Evolutionary conservation across 139 green algal genomes (phyloP).

Genomic region (Parachlorella kessleri): DNA sequence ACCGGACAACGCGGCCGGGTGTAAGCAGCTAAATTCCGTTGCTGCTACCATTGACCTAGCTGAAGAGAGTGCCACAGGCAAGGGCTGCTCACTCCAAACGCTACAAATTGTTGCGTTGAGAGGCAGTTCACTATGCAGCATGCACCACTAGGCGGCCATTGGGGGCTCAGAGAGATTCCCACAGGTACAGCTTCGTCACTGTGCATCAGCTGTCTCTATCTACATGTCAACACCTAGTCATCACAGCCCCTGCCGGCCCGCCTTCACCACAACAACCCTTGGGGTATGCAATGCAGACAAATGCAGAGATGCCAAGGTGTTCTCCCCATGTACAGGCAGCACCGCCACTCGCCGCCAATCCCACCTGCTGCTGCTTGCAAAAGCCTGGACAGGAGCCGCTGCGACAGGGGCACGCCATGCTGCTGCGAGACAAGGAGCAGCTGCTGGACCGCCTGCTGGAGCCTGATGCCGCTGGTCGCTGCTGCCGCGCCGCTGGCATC

Average conservation of each 20-base stretch:
- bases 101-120: too few relatives aligned
- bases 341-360: not conserved
- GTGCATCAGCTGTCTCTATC: slow-evolving; percentile 38
- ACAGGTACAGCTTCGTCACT: slow-evolving; percentile 29
- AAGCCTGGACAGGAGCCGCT: slow-evolving; percentile 13
- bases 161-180: slow-evolving; percentile 42
- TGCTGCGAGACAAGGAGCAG: slow-evolving; percentile 1
- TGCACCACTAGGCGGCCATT: not conserved
- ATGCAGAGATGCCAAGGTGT: too few relatives aligned
- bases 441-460: slow-evolving; percentile 6
- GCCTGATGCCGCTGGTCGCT: not conserved
- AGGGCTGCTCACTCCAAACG: too few relatives aligned
- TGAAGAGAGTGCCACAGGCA: too few relatives aligned
- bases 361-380: slow-evolving; percentile 25
- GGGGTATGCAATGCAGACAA: too few relatives aligned
- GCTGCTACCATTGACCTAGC: too few relatives aligned
- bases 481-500: not conserved
- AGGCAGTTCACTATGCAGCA: too few relatives aligned
- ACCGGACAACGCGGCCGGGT: too few relatives aligned
- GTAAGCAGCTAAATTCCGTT: too few relatives aligned
- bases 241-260: slow-evolving; percentile 16
- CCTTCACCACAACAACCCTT: too few relatives aligned
- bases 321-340: not conserved
- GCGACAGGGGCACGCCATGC: not conserved
- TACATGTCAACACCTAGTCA: slow-evolving; percentile 18